Evolutionary conservation across 208 protist species (phyloP), one percentile per base, ranked within the genome.

Genomic region (Porcisia deanei): DNA sequence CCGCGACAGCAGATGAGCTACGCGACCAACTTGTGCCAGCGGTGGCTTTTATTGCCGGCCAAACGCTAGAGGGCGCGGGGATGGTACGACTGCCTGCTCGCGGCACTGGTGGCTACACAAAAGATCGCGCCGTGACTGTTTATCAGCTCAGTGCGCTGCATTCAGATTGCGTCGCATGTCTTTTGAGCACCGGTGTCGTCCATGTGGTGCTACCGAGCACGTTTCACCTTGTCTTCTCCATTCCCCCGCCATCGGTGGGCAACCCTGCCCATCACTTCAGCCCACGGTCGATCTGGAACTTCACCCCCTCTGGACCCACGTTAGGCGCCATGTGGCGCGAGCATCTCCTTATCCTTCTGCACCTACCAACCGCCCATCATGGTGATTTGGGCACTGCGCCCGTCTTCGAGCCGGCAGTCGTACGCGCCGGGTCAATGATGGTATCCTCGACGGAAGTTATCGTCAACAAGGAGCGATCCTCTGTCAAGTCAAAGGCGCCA

Each of bases 21-120:
- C 68, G 73, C 0, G 41, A 39, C 6, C 68, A 57, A 1, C 67
- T 77, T 53, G 73, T 75, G 67, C 78, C 78, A 1, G 78, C 75
- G 14, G 80, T 88, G 3, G 86, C 84, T 37, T 84, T 87, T 55
- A 45, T 88, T 10, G 47, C 80, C 12, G 74, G 75, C 0, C 64
- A 82, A 39, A 85, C 80, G 16, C 59, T 87, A 14, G 67, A 73
- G 0, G 83, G 83, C 1, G 63, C 69, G 20, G 79, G 79, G 59
- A 74, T 85, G 43, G 75, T 90, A 12, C 82, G 77, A 20, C 54
- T 88, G 16, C 79, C 83, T 0, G 34, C 22, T 25, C 30, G 53
- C 8, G 75, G 14, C 57, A 7, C n/a, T 16, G 30, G 16, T 25
- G 54, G 5, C 18, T 3, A 1, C 20, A 6, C 53, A 34, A 57